Evolutionary conservation across 2,329 filamentous ascomycete genomes (phyloP), one percentile per base, ranked within the genome.

Genomic region (Aspergillus phoenicis): DNA sequence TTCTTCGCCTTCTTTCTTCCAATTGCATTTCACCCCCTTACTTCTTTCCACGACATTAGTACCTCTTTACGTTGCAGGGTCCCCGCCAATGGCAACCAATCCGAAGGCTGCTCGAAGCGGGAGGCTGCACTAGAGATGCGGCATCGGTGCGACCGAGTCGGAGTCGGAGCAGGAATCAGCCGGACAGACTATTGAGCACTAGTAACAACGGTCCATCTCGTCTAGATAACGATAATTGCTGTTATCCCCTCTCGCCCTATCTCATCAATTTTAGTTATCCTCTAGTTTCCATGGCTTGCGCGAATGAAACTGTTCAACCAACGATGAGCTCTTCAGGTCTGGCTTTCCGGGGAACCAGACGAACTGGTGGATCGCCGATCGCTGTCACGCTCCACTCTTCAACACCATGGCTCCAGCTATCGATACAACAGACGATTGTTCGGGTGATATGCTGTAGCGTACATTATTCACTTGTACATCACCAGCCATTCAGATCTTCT

Each of bases 141-240:
- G 38, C 30, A 20, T 24, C 33, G 8, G 52, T 54, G 57, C 20
- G 52, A 53, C 22, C 13, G 8, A 22, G 53, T 56, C 53, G 33
- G 53, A 55, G 58, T 63, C 61, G 58, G 52, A 48, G 49, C 38
- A 22, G 58, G 57, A 59, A 8, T 49, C 24, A 24, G 41, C 11
- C 11, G 5, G 10, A 36, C 33, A 13, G 33, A 13, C 30, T 33
- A 36, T 36, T 36, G 33, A 36, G 33, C 33, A 36, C 33, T 36
- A 30, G 28, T 0, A 15, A 36, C 5, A 15, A 36, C 11, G 1
- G 33, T 36, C 11, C 33, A 36, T 11, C 33, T 45, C 20, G 5
- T 45, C 41, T 8, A 2, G 20, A 11, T 7, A 22, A 11, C 41
- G 17, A 24, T 4, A 7, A 24, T 22, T 6, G 10, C 0, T 4